Percentiles rank a stretch among this genome's conserved stretches.
phyloP scores from a whole-genome alignment of 495 filamentous ascomycete species.

The Penicillium pancosmium region DNA sequence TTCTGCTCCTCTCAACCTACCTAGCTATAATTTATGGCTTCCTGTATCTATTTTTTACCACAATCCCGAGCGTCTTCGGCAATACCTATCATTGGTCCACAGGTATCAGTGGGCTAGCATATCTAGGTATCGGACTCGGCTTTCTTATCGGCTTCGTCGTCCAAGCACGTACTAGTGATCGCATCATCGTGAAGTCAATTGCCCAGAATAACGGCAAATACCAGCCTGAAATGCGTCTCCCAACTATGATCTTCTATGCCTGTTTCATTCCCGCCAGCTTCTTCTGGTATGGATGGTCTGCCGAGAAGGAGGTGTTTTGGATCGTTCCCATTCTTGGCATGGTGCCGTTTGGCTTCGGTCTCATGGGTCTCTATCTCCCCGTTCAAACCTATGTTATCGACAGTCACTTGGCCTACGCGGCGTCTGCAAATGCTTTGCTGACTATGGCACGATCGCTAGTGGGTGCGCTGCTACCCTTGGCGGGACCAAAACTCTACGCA shows the following conservation, averaged over 20 bases:
- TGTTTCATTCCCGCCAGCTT: not conserved
- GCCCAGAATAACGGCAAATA: too few relatives aligned
- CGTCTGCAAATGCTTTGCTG: not conserved
- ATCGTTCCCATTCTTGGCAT: not conserved
- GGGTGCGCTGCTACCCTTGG: not conserved
- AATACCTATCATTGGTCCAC: slow-evolving; percentile 48
- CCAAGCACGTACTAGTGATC: too few relatives aligned
- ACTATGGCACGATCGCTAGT: not conserved
- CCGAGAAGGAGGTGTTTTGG: not conserved
- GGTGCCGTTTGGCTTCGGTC: not conserved
- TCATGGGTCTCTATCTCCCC: not conserved
- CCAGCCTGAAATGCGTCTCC: too few relatives aligned
- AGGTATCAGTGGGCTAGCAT: slow-evolving; percentile 14
- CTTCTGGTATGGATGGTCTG: not conserved
- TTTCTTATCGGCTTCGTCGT: too few relatives aligned
- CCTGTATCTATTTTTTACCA: slow-evolving; percentile 63
- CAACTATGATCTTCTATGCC: too few relatives aligned
- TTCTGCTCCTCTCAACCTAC: slow-evolving; percentile 59
- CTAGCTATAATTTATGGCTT: slow-evolving; percentile 62
- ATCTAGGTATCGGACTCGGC: slow-evolving; percentile 15
- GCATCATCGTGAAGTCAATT: not conserved
- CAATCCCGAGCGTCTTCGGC: slow-evolving; percentile 55
- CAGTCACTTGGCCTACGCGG: not conserved
- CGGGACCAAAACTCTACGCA: not conserved
- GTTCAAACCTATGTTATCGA: not conserved